These are phyloP conservation scores for Boletellus sp. DNA, from an alignment of 768 basidiomycete species.

Conservation along the genomic window DNA sequence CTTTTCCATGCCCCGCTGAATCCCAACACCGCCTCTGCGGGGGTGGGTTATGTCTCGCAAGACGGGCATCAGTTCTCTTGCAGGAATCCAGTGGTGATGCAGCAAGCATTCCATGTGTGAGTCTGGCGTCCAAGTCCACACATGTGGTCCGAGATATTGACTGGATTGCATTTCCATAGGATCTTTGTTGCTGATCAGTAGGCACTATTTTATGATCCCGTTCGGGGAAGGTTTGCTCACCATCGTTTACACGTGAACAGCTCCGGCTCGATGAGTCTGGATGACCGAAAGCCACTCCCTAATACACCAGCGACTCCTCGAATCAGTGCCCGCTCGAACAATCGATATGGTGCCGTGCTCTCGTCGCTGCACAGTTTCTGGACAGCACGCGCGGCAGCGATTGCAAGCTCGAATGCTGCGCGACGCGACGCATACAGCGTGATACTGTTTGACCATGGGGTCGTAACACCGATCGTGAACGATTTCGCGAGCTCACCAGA, in stretches of 20 bases:
- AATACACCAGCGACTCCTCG: constrained; percentile 39
- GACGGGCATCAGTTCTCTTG: constrained; percentile 57
- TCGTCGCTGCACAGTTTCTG: constrained; percentile 56
- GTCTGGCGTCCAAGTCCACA: constrained; percentile 15
- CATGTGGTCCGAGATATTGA: background rate
- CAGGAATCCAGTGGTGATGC: constrained; percentile 48
- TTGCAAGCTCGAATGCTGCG: constrained; percentile 22
- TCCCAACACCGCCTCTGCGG: constrained; percentile 24
- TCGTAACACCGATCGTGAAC: constrained; percentile 34
- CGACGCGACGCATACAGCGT: constrained; percentile 57
- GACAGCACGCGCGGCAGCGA: constrained; percentile 44
- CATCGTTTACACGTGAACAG: constrained; percentile 22
- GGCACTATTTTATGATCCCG: background rate
- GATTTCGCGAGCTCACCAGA: constrained; percentile 46
- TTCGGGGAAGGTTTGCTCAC: background rate
- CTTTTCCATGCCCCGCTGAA: constrained; percentile 45
- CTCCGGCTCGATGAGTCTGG: constrained; percentile 47
- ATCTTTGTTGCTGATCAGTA: constrained; percentile 57
- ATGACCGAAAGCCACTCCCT: constrained; percentile 43
- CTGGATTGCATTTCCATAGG: constrained; percentile 20
- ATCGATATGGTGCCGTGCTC: constrained; percentile 57
- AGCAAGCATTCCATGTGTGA: constrained; percentile 59
- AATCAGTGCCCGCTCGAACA: constrained; percentile 37
- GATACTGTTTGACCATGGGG: constrained; percentile 38
- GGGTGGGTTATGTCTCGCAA: constrained; percentile 47